phyloP scores from a whole-genome alignment of 129 eudicot species.

The Silybum marianum region DNA sequence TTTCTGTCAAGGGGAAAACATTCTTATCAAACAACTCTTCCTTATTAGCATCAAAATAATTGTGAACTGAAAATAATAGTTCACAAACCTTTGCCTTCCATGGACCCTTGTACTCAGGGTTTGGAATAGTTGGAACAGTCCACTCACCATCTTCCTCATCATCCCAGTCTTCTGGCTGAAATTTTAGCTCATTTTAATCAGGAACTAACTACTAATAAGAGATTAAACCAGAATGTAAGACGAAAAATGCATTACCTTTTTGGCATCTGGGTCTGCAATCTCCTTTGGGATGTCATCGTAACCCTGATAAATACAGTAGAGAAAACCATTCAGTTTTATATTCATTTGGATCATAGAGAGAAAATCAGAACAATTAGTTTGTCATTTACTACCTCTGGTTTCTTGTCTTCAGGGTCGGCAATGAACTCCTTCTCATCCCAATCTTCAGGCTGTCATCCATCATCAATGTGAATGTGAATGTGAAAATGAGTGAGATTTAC shows the following conservation, averaged over 20 bases:
- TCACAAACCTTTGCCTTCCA: constrained; percentile 68
- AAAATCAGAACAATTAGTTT: neutral
- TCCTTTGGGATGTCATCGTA: constrained; percentile 95
- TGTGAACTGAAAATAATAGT: neutral
- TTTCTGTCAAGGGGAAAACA: constrained; percentile 36
- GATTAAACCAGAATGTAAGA: constrained; percentile 1
- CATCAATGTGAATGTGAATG: neutral
- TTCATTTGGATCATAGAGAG: neutral
- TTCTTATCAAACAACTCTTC: neutral
- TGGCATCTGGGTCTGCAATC: constrained; percentile 79
- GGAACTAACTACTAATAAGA: constrained; percentile 10
- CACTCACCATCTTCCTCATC: constrained; percentile 90
- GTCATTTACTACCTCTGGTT: constrained; percentile 79
- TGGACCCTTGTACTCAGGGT: constrained; percentile 85
- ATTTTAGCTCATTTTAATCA: constrained; percentile 6
- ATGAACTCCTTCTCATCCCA: constrained; percentile 97
- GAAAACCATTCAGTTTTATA: neutral
- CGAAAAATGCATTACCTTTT: constrained; percentile 50
- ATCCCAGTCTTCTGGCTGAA: constrained; percentile 97
- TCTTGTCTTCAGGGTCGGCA: constrained; percentile 95
- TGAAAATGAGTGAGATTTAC: neutral
- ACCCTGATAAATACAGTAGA: constrained; percentile 53
- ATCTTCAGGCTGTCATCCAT: constrained; percentile 75
- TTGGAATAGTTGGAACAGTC: constrained; percentile 73
- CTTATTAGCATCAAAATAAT: neutral